A percentile compares a stretch with the other conserved stretches of the same genome.
Conservation (phyloP, 331 rosid genomes). For the Stylosanthes scabra region DNA sequence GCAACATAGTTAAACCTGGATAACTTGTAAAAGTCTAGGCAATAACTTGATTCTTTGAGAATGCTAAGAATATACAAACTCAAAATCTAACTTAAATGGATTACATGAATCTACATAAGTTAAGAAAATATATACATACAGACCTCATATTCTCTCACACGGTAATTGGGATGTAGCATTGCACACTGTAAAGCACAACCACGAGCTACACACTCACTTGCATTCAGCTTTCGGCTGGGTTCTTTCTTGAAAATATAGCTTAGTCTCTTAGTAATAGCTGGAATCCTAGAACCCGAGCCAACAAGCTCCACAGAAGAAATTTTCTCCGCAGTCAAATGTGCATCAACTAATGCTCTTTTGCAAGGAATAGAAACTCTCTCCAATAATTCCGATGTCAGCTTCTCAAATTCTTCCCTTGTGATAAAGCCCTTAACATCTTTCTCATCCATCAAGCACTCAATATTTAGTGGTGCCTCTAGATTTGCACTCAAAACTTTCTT, state of each 20-base stretch:
- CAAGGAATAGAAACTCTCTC: conserved; percentile 77
- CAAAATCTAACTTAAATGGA: conserved; percentile 12
- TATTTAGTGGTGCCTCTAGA: conserved; percentile 90
- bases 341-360: conserved; percentile 68
- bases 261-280: conserved; percentile 71
- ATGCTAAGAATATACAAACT: conserved; percentile 20
- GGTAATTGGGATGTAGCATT: conserved; percentile 89
- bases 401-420: conserved; percentile 95
- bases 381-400: conserved; percentile 67
- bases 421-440: conserved; percentile 93
- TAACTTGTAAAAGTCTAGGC: conserved; percentile 7
- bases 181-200: conserved; percentile 99
- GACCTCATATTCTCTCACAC: conserved; percentile 94
- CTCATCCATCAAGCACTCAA: conserved; percentile 98
- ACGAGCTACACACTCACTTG: conserved; percentile 98
- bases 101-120: background rate
- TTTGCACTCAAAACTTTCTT: conserved; percentile 98
- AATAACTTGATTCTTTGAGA: conserved; percentile 15
- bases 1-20: conserved; percentile 13
- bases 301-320: conserved; percentile 89
- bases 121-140: conserved; percentile 31
- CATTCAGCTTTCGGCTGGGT: conserved; percentile 91
- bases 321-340: conserved; percentile 61
- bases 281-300: conserved; percentile 97
- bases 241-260: conserved; percentile 70